Evolutionary conservation across 192 early-diverging fungal genomes (phyloP), one percentile per base, ranked within the genome.

Genomic region (Entophlyctis luteolus): DNA sequence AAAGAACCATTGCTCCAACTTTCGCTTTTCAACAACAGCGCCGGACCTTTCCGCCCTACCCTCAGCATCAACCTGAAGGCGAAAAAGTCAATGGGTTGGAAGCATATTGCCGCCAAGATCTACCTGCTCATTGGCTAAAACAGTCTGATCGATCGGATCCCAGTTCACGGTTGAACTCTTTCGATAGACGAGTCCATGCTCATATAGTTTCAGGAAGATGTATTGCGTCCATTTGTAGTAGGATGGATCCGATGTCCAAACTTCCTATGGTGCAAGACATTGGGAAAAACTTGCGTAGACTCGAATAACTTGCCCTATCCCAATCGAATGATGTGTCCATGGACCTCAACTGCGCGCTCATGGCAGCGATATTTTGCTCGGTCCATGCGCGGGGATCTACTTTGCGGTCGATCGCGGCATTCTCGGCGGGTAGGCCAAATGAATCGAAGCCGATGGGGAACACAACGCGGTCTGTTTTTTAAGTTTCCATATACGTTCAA

Each of bases 391-490:
- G 75, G 1, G 95, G 94, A 31, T 85, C 84, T 55, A 92, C 79
- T 12, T 81, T 79, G 14, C 89, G 84, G 55, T 93, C 89, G 36
- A 93, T 92, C 1, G 96, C 94, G 0, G 96, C 96, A 72, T 98
- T 98, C 62, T 98, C 96, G 6, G 96, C 96, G 0, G 96, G 96
- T n/a, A 98, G 77, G 0, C 96, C 96, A 79, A 98, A 98, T 4
- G 93, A 88, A 71, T 98, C 96, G 93, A 94, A 98, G 14, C 92
- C 96, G 87, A 98, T 98, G 3, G 96, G 96, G 65, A 94, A 74
- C 10, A 93, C 83, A 39, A 67, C 54, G 18, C 12, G 5, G 25
- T 67, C 27, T 20, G 18, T 55, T 37, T 10, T 37, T 14, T 37
- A 35, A 31, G 59, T n/a, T n/a, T n/a, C n/a, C n/a, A n/a, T n/a